phyloP scores from a whole-genome alignment of 345 rosid genomes.

The Heritiera fomes region DNA sequence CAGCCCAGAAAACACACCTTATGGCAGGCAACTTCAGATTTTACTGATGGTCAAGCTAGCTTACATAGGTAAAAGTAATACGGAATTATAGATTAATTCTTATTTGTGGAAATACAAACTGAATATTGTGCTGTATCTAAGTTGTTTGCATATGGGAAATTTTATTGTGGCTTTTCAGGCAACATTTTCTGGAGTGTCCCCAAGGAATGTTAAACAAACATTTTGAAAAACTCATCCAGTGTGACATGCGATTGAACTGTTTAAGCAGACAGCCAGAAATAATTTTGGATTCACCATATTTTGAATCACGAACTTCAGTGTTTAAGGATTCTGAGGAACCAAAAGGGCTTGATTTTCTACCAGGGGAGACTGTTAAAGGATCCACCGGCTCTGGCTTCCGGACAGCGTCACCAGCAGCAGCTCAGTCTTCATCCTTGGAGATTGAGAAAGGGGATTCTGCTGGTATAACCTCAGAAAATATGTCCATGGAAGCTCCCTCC shows the following conservation, averaged over 20 bases:
- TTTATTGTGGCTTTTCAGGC: constrained; percentile 46
- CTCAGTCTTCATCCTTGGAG: constrained; percentile 69
- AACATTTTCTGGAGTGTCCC: constrained; percentile 91
- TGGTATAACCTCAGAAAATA: constrained; percentile 52
- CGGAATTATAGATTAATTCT: not conserved
- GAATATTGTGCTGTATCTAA: not conserved
- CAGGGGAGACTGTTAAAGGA: constrained; percentile 40
- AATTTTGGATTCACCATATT: constrained; percentile 73
- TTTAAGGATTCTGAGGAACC: constrained; percentile 72
- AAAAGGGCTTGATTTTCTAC: constrained; percentile 49
- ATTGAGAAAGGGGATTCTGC: constrained; percentile 46
- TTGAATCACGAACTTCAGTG: constrained; percentile 58
- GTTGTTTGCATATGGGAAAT: not conserved
- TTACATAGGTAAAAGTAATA: constrained; percentile 51
- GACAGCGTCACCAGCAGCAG: constrained; percentile 60
- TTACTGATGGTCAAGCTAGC: constrained; percentile 97
- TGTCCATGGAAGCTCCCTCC: constrained; percentile 76
- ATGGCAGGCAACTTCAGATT: constrained; percentile 99
- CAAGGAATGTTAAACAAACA: constrained; percentile 87
- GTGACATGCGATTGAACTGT: constrained; percentile 81
- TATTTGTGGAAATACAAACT: not conserved
- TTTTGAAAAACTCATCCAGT: constrained; percentile 94
- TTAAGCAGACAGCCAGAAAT: constrained; percentile 81
- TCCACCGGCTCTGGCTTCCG: constrained; percentile 53
- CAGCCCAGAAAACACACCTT: constrained; percentile 97